Evolutionary conservation across 176 grass and related monocot genomes (phyloP).

Genomic region (Elaeis guineensis): DNA sequence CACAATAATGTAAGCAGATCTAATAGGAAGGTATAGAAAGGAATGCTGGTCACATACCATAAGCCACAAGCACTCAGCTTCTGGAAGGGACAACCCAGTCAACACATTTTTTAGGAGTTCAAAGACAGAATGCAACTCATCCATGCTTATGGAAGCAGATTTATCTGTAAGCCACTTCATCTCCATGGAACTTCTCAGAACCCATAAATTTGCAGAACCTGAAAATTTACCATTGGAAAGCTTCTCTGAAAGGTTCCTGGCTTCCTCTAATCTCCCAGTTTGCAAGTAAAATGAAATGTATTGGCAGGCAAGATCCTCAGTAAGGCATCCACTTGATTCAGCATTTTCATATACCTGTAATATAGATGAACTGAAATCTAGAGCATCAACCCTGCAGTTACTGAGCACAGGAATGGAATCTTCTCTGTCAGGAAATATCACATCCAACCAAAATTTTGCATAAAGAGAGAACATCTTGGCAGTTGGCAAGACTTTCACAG

Average conservation of each 20-base stretch:
- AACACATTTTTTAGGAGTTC: conserved; percentile 49
- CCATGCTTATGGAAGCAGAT: conserved; percentile 34
- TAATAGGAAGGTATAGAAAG: not conserved
- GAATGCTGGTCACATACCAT: conserved; percentile 39
- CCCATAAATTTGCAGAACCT: conserved; percentile 50
- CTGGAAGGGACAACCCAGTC: conserved; percentile 40
- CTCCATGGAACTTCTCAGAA: conserved; percentile 64
- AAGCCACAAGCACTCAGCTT: conserved; percentile 66
- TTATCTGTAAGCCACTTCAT: conserved; percentile 33
- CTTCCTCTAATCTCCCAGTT: conserved; percentile 61
- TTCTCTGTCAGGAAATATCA: conserved; percentile 35
- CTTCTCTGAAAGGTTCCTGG: conserved; percentile 57
- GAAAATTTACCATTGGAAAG: conserved; percentile 61
- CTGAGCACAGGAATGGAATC: conserved; percentile 30
- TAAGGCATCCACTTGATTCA: conserved; percentile 46
- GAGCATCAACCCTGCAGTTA: conserved; percentile 37
- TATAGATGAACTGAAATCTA: conserved; percentile 39
- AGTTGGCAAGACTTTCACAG: conserved; percentile 55
- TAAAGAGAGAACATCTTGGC: conserved; percentile 83
- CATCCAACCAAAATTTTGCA: conserved; percentile 66
- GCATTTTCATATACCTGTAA: conserved; percentile 63
- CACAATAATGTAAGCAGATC: not conserved
- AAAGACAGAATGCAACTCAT: conserved; percentile 50
- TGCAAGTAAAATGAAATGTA: conserved; percentile 53
- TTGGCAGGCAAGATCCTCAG: conserved; percentile 65